Evolutionary conservation across 371 early-diverging fungal genomes (phyloP).

Genomic region (Encephalitozoon hellem): DNA sequence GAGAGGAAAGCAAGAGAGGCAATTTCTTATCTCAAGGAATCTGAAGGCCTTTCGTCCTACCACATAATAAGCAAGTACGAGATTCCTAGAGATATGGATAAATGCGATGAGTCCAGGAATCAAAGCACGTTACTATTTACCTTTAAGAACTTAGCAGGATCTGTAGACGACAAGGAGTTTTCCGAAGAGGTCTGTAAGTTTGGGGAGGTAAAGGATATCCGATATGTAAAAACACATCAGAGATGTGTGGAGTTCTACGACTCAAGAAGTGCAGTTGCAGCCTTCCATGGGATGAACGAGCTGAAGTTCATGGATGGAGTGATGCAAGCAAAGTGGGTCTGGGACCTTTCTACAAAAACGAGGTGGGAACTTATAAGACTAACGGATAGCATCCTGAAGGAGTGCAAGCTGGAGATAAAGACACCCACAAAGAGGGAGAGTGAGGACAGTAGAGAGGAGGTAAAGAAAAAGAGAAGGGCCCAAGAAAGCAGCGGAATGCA

Average conservation of each 20-base stretch:
- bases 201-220: constrained; percentile 54
- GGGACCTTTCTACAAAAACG: constrained; percentile 44
- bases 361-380: constrained; percentile 38
- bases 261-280: constrained; percentile 45
- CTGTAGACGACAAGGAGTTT: constrained; percentile 26
- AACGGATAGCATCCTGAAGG: constrained; percentile 41
- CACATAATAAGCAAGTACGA: constrained; percentile 56
- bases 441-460: neutral
- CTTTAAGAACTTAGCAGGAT: constrained; percentile 14
- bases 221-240: constrained; percentile 34
- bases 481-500: neutral
- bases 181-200: constrained; percentile 10
- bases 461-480: constrained; percentile 13
- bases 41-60: constrained; percentile 15
- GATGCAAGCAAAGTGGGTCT: constrained; percentile 30
- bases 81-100: constrained; percentile 57
- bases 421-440: neutral
- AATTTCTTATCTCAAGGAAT: constrained; percentile 3
- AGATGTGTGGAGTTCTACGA: constrained; percentile 59
- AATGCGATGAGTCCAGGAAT: constrained; percentile 52
- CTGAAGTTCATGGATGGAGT: constrained; percentile 3
- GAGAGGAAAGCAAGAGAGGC: constrained; percentile 37
- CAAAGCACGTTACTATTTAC: constrained; percentile 52
- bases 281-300: constrained; percentile 28
- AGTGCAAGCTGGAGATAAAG: neutral